Base-by-base conservation (phyloP, 1,284 basidiomycete species). In the Abortiporus biennis region DNA sequence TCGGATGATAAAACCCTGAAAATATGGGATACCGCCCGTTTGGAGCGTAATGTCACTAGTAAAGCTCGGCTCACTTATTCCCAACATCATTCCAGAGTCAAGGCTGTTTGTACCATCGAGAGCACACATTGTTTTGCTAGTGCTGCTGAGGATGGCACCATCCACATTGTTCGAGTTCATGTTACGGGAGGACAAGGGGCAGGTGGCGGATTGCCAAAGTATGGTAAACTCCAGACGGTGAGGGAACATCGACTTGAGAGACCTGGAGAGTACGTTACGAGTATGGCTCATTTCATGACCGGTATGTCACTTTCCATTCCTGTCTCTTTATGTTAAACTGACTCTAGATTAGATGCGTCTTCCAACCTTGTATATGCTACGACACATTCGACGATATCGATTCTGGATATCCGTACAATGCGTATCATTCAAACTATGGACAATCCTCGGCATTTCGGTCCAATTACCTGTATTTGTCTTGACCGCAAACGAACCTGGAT, bases 361-460 rank as follows among this genome's bases (percentile, higher is more conserved):
- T 89, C 85, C 3, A 87, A 80, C 50, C 69, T 99, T 31, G 69
- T 97, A 2, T 85, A 91, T 48, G 83, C 85, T 1, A 98, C 94
- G 0, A 89, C 85, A 1, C 82, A 86, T 40, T 90, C 87, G 0
- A 63, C 69, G 15, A 80, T 98, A 41, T 73, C 75, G 0, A 71
- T 88, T n/a, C 63, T 98, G 40, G 93, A 98, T 58, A 67, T 98
- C 29, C 78, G 89, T 21, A 88, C 85, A 3, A 92, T 94, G 89
- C 76, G 77, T 16, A 66, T 85, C 5, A 61, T 87, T 8, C 80
- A 85, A 42, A 77, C 72, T 1, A 79, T 94, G 71, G 75, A 86
- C 46, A 90, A 94, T 53, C 92, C 93, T 2, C 75, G 81, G 17
- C 88, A 95, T 54, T 76, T 81, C 46, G 95, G 95, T 0, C 80